Evolutionary conservation across 192 early-diverging fungal species (phyloP).

Genomic region (Rhizoclosmatium globosum): DNA sequence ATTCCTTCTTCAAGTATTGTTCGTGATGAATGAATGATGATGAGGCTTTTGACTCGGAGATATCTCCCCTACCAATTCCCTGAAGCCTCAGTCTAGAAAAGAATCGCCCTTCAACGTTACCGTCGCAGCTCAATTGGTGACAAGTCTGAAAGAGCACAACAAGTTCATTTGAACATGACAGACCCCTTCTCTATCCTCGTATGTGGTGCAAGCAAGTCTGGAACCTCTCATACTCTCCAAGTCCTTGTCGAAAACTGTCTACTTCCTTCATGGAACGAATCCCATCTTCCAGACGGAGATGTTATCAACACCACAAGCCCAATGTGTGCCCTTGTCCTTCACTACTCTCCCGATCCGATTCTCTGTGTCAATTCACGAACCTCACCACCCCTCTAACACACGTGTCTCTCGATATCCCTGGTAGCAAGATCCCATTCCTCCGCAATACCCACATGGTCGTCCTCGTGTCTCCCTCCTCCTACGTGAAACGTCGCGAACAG

Average conservation of each 20-base stretch:
- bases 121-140: neutral
- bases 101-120: neutral
- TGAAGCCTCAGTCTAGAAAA: neutral
- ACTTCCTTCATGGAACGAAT: constrained; percentile 20
- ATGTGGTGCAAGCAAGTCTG: constrained; percentile 37
- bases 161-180: constrained; percentile 43
- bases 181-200: constrained; percentile 41
- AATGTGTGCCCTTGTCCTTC: neutral
- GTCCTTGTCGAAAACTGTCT: constrained; percentile 39
- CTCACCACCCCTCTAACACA: neutral
- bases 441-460: neutral
- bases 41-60: neutral
- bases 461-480: neutral
- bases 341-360: neutral
- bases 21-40: neutral
- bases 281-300: neutral
- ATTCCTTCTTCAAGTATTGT: neutral
- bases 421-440: neutral
- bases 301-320: neutral
- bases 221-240: constrained; percentile 40
- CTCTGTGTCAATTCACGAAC: neutral
- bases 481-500: neutral
- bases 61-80: neutral
- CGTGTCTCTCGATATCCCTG: neutral
- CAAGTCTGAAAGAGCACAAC: neutral